A percentile compares a stretch with the other conserved stretches of the same genome.
Evolutionary conservation across 73 alveolate species (phyloP).

Genomic region (Strombidium stylifer): DNA sequence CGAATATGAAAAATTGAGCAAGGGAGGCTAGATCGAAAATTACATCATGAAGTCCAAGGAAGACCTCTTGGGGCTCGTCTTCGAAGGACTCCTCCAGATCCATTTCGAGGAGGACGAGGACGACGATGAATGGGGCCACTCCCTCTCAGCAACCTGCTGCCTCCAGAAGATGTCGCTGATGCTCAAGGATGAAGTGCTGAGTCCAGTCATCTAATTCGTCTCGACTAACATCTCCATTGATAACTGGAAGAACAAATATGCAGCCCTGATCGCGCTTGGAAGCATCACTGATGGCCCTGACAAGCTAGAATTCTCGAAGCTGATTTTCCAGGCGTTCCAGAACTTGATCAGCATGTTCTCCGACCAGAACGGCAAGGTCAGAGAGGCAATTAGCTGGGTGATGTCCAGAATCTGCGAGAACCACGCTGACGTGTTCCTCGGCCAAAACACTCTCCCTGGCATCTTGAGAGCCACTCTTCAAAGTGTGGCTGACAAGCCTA

Average conservation of each 20-base stretch:
- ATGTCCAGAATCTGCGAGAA: conserved; percentile 43
- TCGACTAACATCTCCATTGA: conserved; percentile 14
- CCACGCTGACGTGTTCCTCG: conserved; percentile 36
- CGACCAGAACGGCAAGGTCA: conserved; percentile 36
- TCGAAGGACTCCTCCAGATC: conserved; percentile 25
- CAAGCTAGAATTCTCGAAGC: conserved; percentile 14
- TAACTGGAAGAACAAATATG: conserved; percentile 51
- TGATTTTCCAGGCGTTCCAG: conserved; percentile 38
- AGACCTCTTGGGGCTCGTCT: conserved; percentile 9
- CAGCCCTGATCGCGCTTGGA: conserved; percentile 60
- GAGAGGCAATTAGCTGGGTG: conserved; percentile 61
- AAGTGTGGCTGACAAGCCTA: conserved; percentile 33
- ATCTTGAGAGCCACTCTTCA: conserved; percentile 4
- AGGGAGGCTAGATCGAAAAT: conserved; percentile 6
- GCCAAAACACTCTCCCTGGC: not conserved
- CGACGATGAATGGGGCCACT: conserved; percentile 48
- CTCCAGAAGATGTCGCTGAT: conserved; percentile 35
- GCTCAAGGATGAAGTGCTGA: conserved; percentile 37
- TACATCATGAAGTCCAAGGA: conserved; percentile 18
- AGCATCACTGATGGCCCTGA: conserved; percentile 67
- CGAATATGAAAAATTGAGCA: conserved; percentile 22
- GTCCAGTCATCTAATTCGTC: conserved; percentile 47
- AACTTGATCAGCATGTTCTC: conserved; percentile 26
- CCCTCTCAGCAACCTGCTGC: conserved; percentile 57
- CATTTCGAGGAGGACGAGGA: conserved; percentile 50